Evolutionary conservation across 805 yeast species (phyloP).

Genomic region (Myxozyma melibiosi): DNA sequence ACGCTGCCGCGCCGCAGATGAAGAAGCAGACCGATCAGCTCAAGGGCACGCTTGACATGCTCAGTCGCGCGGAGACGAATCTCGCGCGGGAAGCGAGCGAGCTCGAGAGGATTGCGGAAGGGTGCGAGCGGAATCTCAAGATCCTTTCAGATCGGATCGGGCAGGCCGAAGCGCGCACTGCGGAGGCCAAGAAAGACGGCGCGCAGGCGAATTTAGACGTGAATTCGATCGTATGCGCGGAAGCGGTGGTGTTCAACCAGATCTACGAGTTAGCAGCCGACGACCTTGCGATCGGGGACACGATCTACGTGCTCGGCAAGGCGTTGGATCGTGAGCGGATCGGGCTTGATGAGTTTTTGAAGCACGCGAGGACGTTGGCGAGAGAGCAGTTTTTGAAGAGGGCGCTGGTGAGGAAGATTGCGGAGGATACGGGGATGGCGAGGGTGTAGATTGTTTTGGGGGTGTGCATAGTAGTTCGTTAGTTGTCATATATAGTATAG

Average conservation of each 20-base stretch:
- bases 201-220: slow-evolving; percentile 37
- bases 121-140: slow-evolving; percentile 14
- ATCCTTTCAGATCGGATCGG: slow-evolving; percentile 23
- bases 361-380: slow-evolving; percentile 57
- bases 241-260: slow-evolving; percentile 60
- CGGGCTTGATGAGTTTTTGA: slow-evolving; percentile 48
- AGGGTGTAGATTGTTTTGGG: neutral
- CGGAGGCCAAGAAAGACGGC: slow-evolving; percentile 39
- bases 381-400: slow-evolving; percentile 64
- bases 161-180: slow-evolving; percentile 40
- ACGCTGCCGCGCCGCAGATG: slow-evolving; percentile 35
- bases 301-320: slow-evolving; percentile 60
- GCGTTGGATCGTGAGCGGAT: slow-evolving; percentile 55
- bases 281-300: slow-evolving; percentile 71
- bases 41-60: slow-evolving; percentile 44
- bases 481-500: no score
- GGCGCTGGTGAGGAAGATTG: slow-evolving; percentile 45
- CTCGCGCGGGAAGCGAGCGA: slow-evolving; percentile 43
- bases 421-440: slow-evolving; percentile 26
- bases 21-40: slow-evolving; percentile 39
- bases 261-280: slow-evolving; percentile 64
- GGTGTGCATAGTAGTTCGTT: no score
- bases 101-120: slow-evolving; percentile 49
- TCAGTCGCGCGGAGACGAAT: slow-evolving; percentile 42
- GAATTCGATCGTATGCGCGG: slow-evolving; percentile 53